These are phyloP conservation scores for Aspergillus nomiae DNA, from an alignment of 2,329 filamentous ascomycete species.

Conservation along the genomic window DNA sequence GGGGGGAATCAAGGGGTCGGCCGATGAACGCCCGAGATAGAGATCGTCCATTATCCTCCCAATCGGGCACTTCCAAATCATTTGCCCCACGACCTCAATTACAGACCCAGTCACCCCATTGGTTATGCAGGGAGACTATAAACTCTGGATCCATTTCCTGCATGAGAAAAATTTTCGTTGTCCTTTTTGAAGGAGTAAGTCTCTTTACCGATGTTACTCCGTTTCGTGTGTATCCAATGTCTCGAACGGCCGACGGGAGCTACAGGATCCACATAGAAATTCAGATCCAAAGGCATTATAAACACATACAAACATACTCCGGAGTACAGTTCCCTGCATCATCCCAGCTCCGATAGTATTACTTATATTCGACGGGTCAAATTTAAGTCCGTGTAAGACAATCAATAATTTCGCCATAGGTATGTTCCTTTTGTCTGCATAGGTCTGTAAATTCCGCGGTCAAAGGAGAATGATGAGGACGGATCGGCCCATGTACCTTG, in stretches of 20 bases:
- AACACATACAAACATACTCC: neutral
- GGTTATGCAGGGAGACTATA: neutral
- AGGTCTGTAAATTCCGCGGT: neutral
- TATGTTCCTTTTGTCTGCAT: neutral
- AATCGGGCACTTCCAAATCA: neutral
- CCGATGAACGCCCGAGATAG: conserved; percentile 6
- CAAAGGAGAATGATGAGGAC: too few relatives aligned
- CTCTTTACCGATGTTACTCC: neutral
- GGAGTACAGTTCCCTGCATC: neutral
- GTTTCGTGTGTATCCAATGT: neutral
- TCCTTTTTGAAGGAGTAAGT: neutral
- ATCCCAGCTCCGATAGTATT: neutral
- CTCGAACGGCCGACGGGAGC: neutral
- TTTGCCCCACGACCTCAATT: neutral
- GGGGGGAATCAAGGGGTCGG: conserved; percentile 13
- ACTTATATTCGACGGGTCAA: neutral
- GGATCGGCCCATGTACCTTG: too few relatives aligned
- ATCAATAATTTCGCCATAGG: neutral
- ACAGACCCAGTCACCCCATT: neutral
- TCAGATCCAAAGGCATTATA: neutral
- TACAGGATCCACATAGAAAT: neutral
- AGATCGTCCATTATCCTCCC: conserved; percentile 15
- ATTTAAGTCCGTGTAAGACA: neutral
- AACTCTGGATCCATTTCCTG: neutral
- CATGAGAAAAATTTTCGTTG: neutral